These are phyloP conservation scores for Purpureocillium lavendulum DNA, from an alignment of 2,329 filamentous ascomycete species.

Conservation along the genomic window DNA sequence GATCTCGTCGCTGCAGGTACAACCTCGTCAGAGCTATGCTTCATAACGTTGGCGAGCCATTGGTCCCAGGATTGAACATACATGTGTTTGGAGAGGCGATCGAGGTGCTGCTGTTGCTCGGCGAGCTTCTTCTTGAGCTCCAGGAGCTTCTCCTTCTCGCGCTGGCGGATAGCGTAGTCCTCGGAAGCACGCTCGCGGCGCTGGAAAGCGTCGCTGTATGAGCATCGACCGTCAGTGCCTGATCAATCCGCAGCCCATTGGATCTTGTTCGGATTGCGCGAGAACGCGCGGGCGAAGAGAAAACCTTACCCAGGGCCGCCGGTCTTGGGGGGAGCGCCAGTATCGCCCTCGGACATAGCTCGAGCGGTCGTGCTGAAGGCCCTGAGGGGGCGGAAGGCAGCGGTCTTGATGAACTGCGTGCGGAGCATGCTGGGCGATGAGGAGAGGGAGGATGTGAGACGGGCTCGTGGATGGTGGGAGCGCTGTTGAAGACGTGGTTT, in stretches of 20 bases:
- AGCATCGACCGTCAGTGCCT: constrained; percentile 3
- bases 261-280: background rate
- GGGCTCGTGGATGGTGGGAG: constrained; percentile 4
- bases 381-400: constrained; percentile 43
- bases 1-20: constrained; percentile 59
- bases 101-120: constrained; percentile 74
- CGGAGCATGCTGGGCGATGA: constrained; percentile 52
- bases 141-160: constrained; percentile 84
- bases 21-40: constrained; percentile 4
- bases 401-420: constrained; percentile 49
- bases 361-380: constrained; percentile 57
- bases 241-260: no score
- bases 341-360: constrained; percentile 63
- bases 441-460: constrained; percentile 5
- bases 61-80: constrained; percentile 32
- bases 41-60: background rate
- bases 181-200: constrained; percentile 84
- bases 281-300: constrained; percentile 1
- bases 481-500: background rate
- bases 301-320: constrained; percentile 44
- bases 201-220: constrained; percentile 76
- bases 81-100: constrained; percentile 84
- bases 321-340: constrained; percentile 48
- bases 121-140: constrained; percentile 65
- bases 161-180: constrained; percentile 74